phyloP scores from a whole-genome alignment of 768 basidiomycete species.

The Lactarius trivialis region DNA sequence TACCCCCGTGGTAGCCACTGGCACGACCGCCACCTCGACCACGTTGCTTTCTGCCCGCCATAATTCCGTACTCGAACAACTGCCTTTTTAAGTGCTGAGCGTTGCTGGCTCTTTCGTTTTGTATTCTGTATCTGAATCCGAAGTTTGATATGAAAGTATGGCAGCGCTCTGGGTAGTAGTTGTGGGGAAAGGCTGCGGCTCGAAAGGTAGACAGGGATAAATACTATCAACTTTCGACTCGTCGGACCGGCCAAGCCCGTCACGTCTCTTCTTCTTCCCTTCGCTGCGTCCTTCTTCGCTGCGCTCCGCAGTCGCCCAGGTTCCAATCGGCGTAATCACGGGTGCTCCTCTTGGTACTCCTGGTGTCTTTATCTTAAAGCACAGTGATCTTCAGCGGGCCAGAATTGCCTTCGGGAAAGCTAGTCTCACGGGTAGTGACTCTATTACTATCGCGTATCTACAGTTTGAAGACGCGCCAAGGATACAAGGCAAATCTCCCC shows the following conservation, averaged over 20 bases:
- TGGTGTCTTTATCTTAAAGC: neutral
- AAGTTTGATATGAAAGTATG: neutral
- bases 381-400: neutral
- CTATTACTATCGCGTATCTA: no score
- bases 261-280: neutral
- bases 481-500: no score
- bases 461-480: neutral
- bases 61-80: neutral
- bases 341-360: neutral
- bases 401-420: neutral
- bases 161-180: neutral
- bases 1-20: slow-evolving; percentile 26
- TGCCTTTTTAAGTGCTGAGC: neutral
- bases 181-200: neutral
- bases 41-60: slow-evolving; percentile 19
- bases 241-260: neutral
- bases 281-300: neutral
- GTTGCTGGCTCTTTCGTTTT: neutral
- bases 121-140: no score
- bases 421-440: no score
- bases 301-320: neutral
- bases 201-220: neutral
- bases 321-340: neutral
- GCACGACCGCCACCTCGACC: slow-evolving; percentile 25
- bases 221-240: neutral